These are phyloP conservation scores for Aspergillus campestris DNA, from an alignment of 495 filamentous ascomycete species.

Conservation along the genomic window DNA sequence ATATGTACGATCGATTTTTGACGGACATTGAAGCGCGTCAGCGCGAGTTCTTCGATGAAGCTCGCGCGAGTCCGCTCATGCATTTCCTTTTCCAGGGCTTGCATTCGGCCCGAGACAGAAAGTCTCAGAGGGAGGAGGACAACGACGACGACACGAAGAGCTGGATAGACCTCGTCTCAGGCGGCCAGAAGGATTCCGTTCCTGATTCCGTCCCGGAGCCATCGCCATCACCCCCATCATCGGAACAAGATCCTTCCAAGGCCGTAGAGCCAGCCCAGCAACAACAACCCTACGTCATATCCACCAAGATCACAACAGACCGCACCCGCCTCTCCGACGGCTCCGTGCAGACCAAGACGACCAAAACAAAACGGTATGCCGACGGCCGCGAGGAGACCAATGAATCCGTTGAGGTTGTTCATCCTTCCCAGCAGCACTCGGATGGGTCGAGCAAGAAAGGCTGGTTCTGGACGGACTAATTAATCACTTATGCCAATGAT, in stretches of 20 bases:
- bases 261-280: not conserved
- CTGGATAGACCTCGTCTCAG: slow-evolving; percentile 26
- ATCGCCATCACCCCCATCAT: not conserved
- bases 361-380: slow-evolving; percentile 51
- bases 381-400: slow-evolving; percentile 56
- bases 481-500: not conserved
- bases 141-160: slow-evolving; percentile 18
- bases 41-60: slow-evolving; percentile 18
- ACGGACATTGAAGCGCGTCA: slow-evolving; percentile 29
- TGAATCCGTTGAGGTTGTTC: slow-evolving; percentile 30
- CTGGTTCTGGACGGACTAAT: slow-evolving; percentile 37
- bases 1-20: slow-evolving; percentile 40
- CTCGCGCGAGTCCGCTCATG: slow-evolving; percentile 26
- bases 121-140: slow-evolving; percentile 2
- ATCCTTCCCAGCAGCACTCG: slow-evolving; percentile 16
- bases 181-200: slow-evolving; percentile 23
- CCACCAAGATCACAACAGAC: slow-evolving; percentile 50
- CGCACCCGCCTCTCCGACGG: slow-evolving; percentile 49
- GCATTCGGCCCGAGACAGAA: slow-evolving; percentile 11
- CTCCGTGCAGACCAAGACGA: slow-evolving; percentile 49
- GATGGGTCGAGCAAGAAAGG: slow-evolving; percentile 19
- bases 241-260: not conserved
- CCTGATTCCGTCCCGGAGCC: slow-evolving; percentile 12
- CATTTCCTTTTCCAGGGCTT: slow-evolving; percentile 27
- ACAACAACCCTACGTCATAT: slow-evolving; percentile 35